Conservation (phyloP, 805 yeast species). For the Starmerella vitae region DNA sequence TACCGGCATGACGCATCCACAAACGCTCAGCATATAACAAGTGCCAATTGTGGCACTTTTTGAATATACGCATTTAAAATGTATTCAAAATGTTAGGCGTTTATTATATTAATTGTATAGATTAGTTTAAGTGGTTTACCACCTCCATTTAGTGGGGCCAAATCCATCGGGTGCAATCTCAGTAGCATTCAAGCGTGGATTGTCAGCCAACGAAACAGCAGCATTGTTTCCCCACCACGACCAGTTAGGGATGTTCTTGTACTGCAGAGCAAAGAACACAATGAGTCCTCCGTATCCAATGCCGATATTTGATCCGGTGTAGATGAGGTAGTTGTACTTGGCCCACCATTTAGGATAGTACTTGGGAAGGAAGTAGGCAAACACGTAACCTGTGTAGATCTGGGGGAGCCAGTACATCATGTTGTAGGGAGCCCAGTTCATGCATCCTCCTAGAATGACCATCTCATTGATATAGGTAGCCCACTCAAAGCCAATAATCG, state of each 20-base stretch:
- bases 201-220: not conserved
- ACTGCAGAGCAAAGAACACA: constrained; percentile 41
- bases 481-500: constrained; percentile 22
- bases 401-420: constrained; percentile 19
- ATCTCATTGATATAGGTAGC: constrained; percentile 33
- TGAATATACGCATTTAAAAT: too few species aligned
- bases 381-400: constrained; percentile 27
- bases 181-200: not conserved
- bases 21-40: too few species aligned
- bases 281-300: constrained; percentile 46
- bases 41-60: not conserved
- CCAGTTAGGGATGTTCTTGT: constrained; percentile 30
- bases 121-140: not conserved
- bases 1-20: too few species aligned
- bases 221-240: constrained; percentile 58
- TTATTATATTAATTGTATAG: not conserved
- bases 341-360: constrained; percentile 44
- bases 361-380: constrained; percentile 37
- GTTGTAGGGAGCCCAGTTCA: constrained; percentile 28
- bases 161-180: constrained; percentile 1
- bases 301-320: constrained; percentile 49
- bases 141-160: constrained; percentile 1
- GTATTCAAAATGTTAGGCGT: not conserved
- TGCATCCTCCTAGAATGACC: constrained; percentile 33
- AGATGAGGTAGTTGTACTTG: constrained; percentile 37